These are phyloP conservation scores for Diplodia intermedia DNA, from an alignment of 2,329 filamentous ascomycete genomes.

Conservation along the genomic window DNA sequence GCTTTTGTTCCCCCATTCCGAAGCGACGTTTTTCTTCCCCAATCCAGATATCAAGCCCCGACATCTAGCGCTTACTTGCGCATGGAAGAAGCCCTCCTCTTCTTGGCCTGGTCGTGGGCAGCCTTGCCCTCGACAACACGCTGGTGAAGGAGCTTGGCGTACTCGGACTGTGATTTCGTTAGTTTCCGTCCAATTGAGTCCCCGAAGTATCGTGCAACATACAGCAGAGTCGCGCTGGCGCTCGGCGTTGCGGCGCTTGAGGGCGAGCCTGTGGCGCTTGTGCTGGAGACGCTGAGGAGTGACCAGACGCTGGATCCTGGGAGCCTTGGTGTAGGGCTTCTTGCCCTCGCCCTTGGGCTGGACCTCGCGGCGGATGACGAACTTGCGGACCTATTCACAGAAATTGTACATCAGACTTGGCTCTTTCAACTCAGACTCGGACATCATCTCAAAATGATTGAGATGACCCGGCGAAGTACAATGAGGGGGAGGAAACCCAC, in stretches of 20 bases:
- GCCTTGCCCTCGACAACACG: constrained; percentile 96
- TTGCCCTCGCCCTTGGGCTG: constrained; percentile 97
- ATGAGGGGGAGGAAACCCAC: constrained; percentile 69
- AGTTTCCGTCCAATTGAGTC: constrained; percentile 39
- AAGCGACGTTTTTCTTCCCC: constrained; percentile 24
- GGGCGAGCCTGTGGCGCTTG: constrained; percentile 97
- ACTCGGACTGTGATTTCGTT: constrained; percentile 77
- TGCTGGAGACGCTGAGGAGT: constrained; percentile 99
- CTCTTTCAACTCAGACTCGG: constrained; percentile 37
- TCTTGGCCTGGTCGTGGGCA: constrained; percentile 90
- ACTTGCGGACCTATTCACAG: constrained; percentile 85
- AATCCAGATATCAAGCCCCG: constrained; percentile 5
- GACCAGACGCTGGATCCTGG: constrained; percentile 99
- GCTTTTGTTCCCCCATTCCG: constrained; percentile 28
- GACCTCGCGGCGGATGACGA: constrained; percentile 98
- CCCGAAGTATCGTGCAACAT: constrained; percentile 55
- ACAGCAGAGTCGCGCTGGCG: constrained; percentile 99
- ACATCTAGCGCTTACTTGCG: constrained; percentile 66
- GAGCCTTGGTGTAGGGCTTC: constrained; percentile 99
- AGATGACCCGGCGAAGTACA: constrained; percentile 42
- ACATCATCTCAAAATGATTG: constrained; percentile 61
- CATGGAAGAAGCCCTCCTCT: constrained; percentile 96
- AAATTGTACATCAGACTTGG: constrained; percentile 56
- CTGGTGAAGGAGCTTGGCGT: constrained; percentile 94
- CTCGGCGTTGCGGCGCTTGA: constrained; percentile 98